Base-by-base conservation (phyloP, 441 rosid genomes). In the Syzygium malaccense region DNA sequence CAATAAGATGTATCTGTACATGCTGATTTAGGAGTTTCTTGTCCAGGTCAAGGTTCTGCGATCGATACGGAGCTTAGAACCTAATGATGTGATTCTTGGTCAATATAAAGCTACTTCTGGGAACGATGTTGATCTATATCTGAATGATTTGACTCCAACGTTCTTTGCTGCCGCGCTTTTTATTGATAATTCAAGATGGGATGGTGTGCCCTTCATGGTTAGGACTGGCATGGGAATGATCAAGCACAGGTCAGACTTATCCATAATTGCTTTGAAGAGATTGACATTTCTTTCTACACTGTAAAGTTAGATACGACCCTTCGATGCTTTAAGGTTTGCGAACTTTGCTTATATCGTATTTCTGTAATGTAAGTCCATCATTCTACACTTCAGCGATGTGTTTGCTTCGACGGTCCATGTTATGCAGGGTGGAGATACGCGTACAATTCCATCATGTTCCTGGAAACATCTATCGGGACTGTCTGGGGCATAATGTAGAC, bases 181-280 rank as follows among this genome's bases (percentile, higher is more conserved):
- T 92, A 94, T 97, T 37, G 96, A 95, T 88, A 96, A 95, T 95
- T 96, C 96, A 80, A 96, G 98, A 57, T 97, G 99, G 99, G 99
- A 96, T 86, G 96, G 97, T 85, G 98, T 96, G 87, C 98, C 98
- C 68, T 95, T 97, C 91, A 88, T 96, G 85, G 89, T 97, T 68
- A 94, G 93, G 91, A 94, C 96, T 5, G 98, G 98, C 88, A 92
- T 93, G 90, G 99, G 98, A 90, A 96, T 96, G 91, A 93, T 92
- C 91, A 94, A 96, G 89, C 98, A 94, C 93, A 93, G 96, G 97
- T 94, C 33, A 19, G 25, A 20, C 83, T 37, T 6, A 20, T 71
- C 20, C 83, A 71, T 37, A 20, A 20, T 51, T 54, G n/a, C 7
- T 83, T 33, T 49, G 54, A 32, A n/a, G 33, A 23, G 30, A 71